Base-by-base conservation (phyloP, 345 rosid species). In the Acer yangbiense region DNA sequence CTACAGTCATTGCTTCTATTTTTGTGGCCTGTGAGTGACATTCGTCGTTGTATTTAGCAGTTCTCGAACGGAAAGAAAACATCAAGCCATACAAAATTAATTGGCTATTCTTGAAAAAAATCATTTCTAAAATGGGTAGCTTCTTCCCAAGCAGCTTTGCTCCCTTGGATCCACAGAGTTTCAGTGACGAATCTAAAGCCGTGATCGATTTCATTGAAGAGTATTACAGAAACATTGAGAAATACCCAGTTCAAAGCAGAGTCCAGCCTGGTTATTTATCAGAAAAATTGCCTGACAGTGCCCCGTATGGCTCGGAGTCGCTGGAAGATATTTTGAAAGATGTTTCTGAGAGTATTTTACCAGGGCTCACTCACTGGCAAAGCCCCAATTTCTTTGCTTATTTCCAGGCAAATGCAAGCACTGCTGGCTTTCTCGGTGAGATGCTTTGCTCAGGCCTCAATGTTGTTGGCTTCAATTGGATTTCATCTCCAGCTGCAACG, bases 321-420 rank as follows among this genome's bases (percentile, higher is more conserved):
- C n/a, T 83, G 0, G 71, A 83, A 48, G 61, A 73, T 0, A 80
- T 83, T 25, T 76, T 79, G 16, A 69, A 79, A 55, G 82, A 83
- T 48, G 73, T 83, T 21, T 20, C 46, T 7, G 79, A 80, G 7
- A 29, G 29, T 18, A 75, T 80, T 13, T 3, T 77, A 0, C 76
- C 87, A 0, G 85, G 85, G 7, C 21, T 85, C 3, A 85, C 85
- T 21, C 87, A 82, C 52, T 85, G 87, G 87, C 85, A 73, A 48
- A 82, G 83, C 50, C 85, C 85, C 0, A 79, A 44, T 17, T 79
- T 70, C 78, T 82, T 85, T 25, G 82, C 69, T 7, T 84, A 72
- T 23, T 85, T 82, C 72, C 85, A 55, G 9, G 72, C 81, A 55
- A 82, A 32, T 25, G 79, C 79, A 3, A 84, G 85, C 83, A 81